Conservation (phyloP, 768 basidiomycete genomes). For the Mycena galericulata region DNA sequence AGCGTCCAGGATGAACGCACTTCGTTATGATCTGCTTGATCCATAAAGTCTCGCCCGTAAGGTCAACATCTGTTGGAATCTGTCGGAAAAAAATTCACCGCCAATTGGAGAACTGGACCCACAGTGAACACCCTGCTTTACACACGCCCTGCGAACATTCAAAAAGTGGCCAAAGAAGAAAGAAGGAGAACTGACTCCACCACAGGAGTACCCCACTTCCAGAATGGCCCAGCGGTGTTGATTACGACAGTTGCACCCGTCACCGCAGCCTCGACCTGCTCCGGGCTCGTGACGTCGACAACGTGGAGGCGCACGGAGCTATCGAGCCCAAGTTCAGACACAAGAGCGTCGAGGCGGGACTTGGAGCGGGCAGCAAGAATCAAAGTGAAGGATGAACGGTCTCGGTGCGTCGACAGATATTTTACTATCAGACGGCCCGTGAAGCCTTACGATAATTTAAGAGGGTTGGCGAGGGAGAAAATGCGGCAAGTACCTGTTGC, state of each 20-base stretch:
- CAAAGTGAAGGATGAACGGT: slow-evolving; percentile 70
- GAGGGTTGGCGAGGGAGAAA: too few species aligned
- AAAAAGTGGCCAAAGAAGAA: background rate
- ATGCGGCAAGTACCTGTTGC: slow-evolving; percentile 61
- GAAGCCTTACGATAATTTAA: slow-evolving; percentile 59
- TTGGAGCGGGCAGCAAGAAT: slow-evolving; percentile 78
- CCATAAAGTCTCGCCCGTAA: slow-evolving; percentile 81
- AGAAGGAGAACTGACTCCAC: slow-evolving; percentile 60
- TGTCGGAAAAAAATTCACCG: background rate
- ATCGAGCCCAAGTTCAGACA: slow-evolving; percentile 58
- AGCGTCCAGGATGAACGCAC: slow-evolving; percentile 54
- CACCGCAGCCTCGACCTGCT: slow-evolving; percentile 69
- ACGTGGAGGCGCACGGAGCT: slow-evolving; percentile 58
- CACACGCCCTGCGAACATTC: slow-evolving; percentile 68
- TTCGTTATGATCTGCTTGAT: slow-evolving; percentile 67
- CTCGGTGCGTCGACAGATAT: slow-evolving; percentile 76
- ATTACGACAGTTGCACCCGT: slow-evolving; percentile 74
- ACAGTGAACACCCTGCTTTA: slow-evolving; percentile 76
- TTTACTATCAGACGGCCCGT: slow-evolving; percentile 76
- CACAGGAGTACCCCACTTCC: slow-evolving; percentile 72
- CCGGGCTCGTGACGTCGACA: slow-evolving; percentile 69
- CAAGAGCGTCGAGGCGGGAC: slow-evolving; percentile 67
- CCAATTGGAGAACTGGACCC: background rate
- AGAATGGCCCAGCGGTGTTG: slow-evolving; percentile 83
- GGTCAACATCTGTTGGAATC: slow-evolving; percentile 68